Evolutionary conservation across 2,329 filamentous ascomycete genomes (phyloP).

Genomic region (Penicillium sp.): DNA sequence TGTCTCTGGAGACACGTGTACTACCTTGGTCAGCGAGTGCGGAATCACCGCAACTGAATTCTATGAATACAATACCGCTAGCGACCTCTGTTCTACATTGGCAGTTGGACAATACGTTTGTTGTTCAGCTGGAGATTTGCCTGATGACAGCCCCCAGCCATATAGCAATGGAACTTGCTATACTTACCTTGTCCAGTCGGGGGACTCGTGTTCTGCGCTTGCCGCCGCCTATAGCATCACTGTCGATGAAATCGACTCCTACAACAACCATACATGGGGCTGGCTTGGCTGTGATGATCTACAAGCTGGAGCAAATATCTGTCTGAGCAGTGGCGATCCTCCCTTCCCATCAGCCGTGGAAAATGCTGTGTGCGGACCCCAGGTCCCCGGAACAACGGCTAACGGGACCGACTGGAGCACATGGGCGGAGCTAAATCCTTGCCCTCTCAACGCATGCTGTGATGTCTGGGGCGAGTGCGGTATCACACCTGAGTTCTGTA

Average conservation of each 20-base stretch:
- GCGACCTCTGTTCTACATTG: neutral
- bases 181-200: neutral
- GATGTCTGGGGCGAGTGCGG: neutral
- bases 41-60: neutral
- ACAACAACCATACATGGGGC: no score
- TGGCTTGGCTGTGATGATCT: no score
- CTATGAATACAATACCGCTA: neutral
- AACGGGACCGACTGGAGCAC: no score
- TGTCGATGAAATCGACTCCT: neutral
- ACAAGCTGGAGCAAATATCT: no score
- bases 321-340: no score
- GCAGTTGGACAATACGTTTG: neutral
- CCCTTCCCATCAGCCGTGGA: no score
- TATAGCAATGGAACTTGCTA: neutral
- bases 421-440: no score
- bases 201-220: neutral
- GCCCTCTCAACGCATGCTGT: no score
- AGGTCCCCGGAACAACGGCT: no score
- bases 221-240: neutral
- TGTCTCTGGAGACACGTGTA: neutral
- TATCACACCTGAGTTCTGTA: neutral
- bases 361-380: no score
- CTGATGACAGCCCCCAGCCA: neutral
- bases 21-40: neutral
- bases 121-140: neutral